Evolutionary conservation across 1,139 yeast genomes (phyloP), one percentile per base, ranked within the genome.

Genomic region (Debaryomyces sp.): DNA sequence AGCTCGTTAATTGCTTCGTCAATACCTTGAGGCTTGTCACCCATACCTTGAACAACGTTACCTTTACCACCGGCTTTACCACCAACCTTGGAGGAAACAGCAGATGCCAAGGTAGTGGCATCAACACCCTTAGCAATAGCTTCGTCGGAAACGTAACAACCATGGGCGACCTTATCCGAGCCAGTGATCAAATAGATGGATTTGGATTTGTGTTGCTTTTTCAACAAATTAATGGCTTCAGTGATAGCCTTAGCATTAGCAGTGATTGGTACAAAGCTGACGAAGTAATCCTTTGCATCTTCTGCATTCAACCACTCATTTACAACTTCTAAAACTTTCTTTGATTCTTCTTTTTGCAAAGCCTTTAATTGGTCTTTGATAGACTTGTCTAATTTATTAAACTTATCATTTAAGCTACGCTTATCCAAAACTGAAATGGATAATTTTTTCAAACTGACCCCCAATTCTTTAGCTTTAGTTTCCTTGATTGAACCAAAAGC

Each of bases 51-150:
- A 57, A 91, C 90, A 51, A 92, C 85, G 59, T 91, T 89, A 53
- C 97, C 98, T 72, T 90, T 94, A 68, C 99, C 99, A 71, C 99
- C 99, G 51, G 97, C 96, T 68, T 88, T 89, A 69, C 99, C 99
- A 56, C 99, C 99, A 59, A 95, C 84, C 60, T 79, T 77, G 47
- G 75, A 71, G 43, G 92, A 75, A 41, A 89, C 98, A 50, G 80
- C 73, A 48, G 78, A 73, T 34, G 96, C 96, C 57, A 91, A 79
- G 29, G 82, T 91, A 53, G 82, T 74, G 35, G 97, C 97, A 58
- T 84, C 79, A 38, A 90, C 73, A 47, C 94, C 94, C 67, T 87
- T 82, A 45, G 78, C 78, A 54, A 85, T 73, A 33, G 92, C 89
- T 45, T 71, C 84, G 55, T 88, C 85, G 3, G 96, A 82, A 49